Evolutionary conservation across 2,329 filamentous ascomycete genomes (phyloP).

Genomic region (Hymenoscyphus fraxineus): DNA sequence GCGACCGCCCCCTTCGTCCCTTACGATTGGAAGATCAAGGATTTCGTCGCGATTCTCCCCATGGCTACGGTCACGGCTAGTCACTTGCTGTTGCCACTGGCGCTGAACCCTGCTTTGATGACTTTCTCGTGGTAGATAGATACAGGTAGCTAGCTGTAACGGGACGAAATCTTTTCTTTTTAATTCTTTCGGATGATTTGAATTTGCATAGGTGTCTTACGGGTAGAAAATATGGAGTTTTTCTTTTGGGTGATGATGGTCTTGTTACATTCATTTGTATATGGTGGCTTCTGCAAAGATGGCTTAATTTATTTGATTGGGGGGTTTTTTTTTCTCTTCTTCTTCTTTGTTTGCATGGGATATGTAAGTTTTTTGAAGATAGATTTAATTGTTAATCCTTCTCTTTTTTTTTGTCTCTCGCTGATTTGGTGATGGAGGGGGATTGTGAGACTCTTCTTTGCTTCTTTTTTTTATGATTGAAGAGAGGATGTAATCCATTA

Average conservation of each 20-base stretch:
- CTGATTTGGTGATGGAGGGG: no score
- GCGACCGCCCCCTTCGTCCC: constrained; percentile 61
- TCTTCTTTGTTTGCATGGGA: no score
- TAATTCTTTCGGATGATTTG: background rate
- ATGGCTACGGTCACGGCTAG: constrained; percentile 67
- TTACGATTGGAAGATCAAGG: constrained; percentile 60
- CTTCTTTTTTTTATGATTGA: no score
- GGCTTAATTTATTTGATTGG: background rate
- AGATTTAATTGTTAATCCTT: no score
- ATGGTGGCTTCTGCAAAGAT: background rate
- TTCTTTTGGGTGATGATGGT: no score
- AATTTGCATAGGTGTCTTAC: constrained; percentile 1
- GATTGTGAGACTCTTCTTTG: background rate
- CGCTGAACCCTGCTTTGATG: constrained; percentile 75
- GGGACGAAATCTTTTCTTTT: no score
- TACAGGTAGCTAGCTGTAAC: no score
- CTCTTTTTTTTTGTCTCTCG: no score
- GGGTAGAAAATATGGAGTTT: constrained; percentile 5
- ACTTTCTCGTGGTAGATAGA: constrained; percentile 65
- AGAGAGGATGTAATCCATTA: no score
- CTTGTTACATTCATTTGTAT: background rate
- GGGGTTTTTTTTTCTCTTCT: no score
- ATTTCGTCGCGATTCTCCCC: constrained; percentile 73
- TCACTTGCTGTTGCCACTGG: constrained; percentile 69
- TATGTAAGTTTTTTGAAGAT: no score